Base-by-base conservation (phyloP, 768 basidiomycete genomes). In the Lactarius evosmus region DNA sequence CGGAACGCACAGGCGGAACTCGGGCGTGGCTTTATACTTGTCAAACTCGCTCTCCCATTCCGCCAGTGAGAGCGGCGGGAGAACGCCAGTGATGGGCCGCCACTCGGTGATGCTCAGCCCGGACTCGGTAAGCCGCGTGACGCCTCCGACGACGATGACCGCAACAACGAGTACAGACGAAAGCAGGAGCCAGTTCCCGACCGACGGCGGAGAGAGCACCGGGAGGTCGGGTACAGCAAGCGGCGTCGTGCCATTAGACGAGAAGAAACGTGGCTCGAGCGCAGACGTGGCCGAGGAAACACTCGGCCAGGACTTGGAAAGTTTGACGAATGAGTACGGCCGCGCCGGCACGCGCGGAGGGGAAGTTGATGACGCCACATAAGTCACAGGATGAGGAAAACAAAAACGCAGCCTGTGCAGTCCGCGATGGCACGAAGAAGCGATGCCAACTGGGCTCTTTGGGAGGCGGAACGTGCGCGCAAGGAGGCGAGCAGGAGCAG, bases 41-140 rank as follows among this genome's bases (percentile, higher is more conserved):
- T 87, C 84, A 73, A 98, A 98, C 72, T 98, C 96, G 29, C 75
- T 78, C 66, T 84, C 79, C 97, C 97, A 99, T 55, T 91, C 85
- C 8, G 78, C 83, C 27, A 80, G 74, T 1, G 84, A 83, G 40
- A 94, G 75, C 0, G 97, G 97, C 19, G 95, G 95, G 19, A 95
- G 72, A 56, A 93, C 78, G 17, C 97, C 97, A 29, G 92, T 88
- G 59, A 98, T 85, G 14, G 96, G 95, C 57, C 84, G 82, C 97
- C 97, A 99, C 80, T 99, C 97, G 27, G 95, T 97, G 74, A 99
- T 99, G 73, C 93, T 95, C 64, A 99, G 78, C 16, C 97, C 97
- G 17, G 94, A 96, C 76, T 99, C 97, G 1, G 97, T 99, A 63
- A 99, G 83, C 49, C 97, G 89, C 2, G 97, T 99, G 63, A 99